A percentile compares a stretch with the other conserved stretches of the same genome.
These are phyloP conservation scores for Penicillium mononematosum DNA, from an alignment of 495 filamentous ascomycete genomes.

Conservation along the genomic window DNA sequence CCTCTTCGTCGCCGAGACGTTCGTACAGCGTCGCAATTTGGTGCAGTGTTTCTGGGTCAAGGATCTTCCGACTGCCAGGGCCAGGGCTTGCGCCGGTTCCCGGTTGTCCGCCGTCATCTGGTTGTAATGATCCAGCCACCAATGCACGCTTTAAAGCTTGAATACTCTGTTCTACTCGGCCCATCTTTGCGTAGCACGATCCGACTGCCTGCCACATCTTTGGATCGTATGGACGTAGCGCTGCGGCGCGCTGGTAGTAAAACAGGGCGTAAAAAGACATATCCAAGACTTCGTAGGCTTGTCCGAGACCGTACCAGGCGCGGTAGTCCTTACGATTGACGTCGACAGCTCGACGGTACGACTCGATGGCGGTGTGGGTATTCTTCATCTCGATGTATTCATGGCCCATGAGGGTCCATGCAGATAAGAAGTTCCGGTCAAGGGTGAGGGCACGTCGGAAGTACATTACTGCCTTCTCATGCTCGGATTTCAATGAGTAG, in stretches of 20 bases:
- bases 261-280: conserved; percentile 96
- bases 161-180: conserved; percentile 78
- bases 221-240: conserved; percentile 84
- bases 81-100: conserved; percentile 25
- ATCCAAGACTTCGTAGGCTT: conserved; percentile 96
- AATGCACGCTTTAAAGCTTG: conserved; percentile 92
- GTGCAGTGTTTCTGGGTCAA: conserved; percentile 87
- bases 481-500: conserved; percentile 86
- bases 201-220: conserved; percentile 99
- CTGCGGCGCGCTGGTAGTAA: conserved; percentile 96
- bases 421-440: conserved; percentile 86
- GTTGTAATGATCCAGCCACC: conserved; percentile 77
- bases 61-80: conserved; percentile 46
- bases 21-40: conserved; percentile 92
- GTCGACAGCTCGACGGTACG: conserved; percentile 92
- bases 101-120: conserved; percentile 44
- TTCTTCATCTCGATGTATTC: conserved; percentile 99
- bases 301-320: conserved; percentile 96
- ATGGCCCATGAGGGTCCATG: conserved; percentile 99
- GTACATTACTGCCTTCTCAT: conserved; percentile 98
- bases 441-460: conserved; percentile 95
- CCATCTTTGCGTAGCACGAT: conserved; percentile 84
- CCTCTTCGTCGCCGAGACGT: conserved; percentile 65
- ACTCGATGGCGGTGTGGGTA: conserved; percentile 96
- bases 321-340: conserved; percentile 96